Percentiles rank a stretch among this genome's conserved stretches.
Evolutionary conservation across 352 stramenopile genomes (phyloP).

Genomic region (Globisporangium recalcitrans): DNA sequence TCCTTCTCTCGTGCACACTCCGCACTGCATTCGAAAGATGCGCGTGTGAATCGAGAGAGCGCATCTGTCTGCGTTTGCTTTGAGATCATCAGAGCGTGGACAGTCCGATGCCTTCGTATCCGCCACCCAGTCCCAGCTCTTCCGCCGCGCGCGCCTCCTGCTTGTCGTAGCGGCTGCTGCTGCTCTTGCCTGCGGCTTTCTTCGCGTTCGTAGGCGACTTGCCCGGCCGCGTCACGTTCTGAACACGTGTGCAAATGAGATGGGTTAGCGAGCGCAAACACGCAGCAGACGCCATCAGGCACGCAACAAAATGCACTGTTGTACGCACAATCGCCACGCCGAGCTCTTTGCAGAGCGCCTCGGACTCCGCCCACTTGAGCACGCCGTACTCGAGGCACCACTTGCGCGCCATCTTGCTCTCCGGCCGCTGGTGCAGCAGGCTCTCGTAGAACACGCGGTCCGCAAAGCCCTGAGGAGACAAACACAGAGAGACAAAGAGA

Average conservation of each 20-base stretch:
- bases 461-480: constrained; percentile 57
- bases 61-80: background rate
- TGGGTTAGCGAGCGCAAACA: too few relatives aligned
- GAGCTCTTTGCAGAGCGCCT: constrained; percentile 72
- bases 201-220: constrained; percentile 40
- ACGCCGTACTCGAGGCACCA: constrained; percentile 90
- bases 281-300: too few relatives aligned
- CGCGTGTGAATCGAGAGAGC: background rate
- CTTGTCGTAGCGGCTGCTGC: constrained; percentile 23
- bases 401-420: constrained; percentile 85
- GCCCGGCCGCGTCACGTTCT: constrained; percentile 48
- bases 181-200: constrained; percentile 24
- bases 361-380: constrained; percentile 81
- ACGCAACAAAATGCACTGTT: too few relatives aligned
- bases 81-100: constrained; percentile 41
- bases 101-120: constrained; percentile 64
- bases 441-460: constrained; percentile 91
- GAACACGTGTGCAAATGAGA: background rate
- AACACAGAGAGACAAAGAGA: background rate
- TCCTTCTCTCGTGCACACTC: background rate
- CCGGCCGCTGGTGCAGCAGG: constrained; percentile 74
- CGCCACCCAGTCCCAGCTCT: constrained; percentile 42
- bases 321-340: constrained; percentile 50
- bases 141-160: constrained; percentile 50
- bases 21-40: too few relatives aligned